phyloP scores from a whole-genome alignment of 176 grass and related monocot genomes.

The Dendrocalamus sinicus region DNA sequence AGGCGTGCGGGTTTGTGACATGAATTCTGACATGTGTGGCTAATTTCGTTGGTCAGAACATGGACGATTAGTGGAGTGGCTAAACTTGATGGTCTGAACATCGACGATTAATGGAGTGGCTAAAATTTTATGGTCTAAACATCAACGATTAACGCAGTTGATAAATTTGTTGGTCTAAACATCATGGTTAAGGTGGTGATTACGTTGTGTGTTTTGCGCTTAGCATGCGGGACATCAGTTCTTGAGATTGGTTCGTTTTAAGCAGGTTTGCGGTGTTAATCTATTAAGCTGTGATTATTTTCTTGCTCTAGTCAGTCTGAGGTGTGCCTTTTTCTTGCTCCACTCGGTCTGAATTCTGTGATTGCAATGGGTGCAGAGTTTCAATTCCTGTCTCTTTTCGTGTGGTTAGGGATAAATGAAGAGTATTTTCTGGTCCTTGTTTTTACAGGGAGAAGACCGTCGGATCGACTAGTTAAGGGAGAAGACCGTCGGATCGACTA shows the following conservation, averaged over 20 bases:
- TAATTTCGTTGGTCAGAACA: neutral
- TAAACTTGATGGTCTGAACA: neutral
- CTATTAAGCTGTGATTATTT: constrained; percentile 8
- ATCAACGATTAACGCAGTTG: neutral
- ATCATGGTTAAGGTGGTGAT: neutral
- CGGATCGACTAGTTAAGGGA: too few relatives aligned
- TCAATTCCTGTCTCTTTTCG: neutral
- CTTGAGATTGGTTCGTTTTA: neutral
- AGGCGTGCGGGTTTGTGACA: neutral
- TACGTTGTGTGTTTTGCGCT: neutral
- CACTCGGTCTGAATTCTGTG: neutral
- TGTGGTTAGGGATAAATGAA: constrained; percentile 1
- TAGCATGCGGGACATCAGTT: neutral
- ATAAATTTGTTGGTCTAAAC: neutral
- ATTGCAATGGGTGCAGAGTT: neutral
- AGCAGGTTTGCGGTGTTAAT: neutral
- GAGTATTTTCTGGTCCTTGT: constrained; percentile 13
- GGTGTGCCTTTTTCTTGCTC: constrained; percentile 7
- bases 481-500: too few relatives aligned
- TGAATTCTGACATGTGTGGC: neutral
- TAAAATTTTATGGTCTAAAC: neutral
- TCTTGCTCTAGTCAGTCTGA: neutral
- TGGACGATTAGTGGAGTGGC: neutral
- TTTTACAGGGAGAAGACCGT: constrained; percentile 11
- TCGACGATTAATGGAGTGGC: neutral